These are phyloP conservation scores for Botryotinia calthae DNA, from an alignment of 2,329 filamentous ascomycete species.

Conservation along the genomic window DNA sequence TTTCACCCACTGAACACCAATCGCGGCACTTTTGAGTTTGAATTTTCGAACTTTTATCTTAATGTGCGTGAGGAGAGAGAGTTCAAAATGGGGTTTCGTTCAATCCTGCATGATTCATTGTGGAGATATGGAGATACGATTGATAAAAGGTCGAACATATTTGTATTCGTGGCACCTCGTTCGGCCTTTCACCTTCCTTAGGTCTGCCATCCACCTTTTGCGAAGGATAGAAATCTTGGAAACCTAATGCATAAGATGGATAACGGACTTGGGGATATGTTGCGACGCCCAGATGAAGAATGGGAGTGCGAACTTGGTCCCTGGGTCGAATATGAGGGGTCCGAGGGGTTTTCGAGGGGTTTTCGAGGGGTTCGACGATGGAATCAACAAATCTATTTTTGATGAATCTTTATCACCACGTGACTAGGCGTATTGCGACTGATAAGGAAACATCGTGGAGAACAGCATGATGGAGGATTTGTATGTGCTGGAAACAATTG, in stretches of 20 bases:
- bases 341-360: background rate
- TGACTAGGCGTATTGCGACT: background rate
- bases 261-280: background rate
- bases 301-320: background rate
- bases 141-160: conserved; percentile 11
- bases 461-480: background rate
- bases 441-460: background rate
- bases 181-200: background rate
- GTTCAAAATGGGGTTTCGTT: conserved; percentile 11
- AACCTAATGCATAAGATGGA: background rate
- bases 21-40: conserved; percentile 8
- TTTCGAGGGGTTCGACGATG: conserved; percentile 3
- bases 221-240: background rate
- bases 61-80: background rate
- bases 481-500: background rate
- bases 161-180: conserved; percentile 15
- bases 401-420: conserved; percentile 13
- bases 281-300: background rate
- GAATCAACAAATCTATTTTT: background rate
- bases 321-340: background rate
- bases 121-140: conserved; percentile 13
- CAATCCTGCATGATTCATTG: conserved; percentile 12
- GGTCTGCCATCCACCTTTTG: background rate
- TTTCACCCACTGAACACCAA: conserved; percentile 4
- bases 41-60: background rate